Evolutionary conservation across 179 eudicot species (phyloP), one percentile per base, ranked within the genome.

Genomic region (Beta lomatogona): DNA sequence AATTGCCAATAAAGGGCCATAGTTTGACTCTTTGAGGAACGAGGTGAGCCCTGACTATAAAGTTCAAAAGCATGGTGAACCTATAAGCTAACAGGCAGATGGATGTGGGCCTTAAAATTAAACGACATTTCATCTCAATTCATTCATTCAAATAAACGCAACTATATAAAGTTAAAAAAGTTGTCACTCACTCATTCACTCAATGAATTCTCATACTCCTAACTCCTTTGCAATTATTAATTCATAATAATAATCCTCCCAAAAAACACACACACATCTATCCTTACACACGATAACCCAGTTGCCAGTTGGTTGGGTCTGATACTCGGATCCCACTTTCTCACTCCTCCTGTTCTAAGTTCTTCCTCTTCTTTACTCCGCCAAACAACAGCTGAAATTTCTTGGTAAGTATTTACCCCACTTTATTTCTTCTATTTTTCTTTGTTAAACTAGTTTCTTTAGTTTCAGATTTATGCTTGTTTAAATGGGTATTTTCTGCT

Each of bases 401-500:
- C 41, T 71, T 6, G 75, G 75, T 72, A 52, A 46, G 59, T 52
- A 60, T 72, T 7, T 52, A 11, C 21, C 61, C 21, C 76, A 72
- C 76, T 72, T 53, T 60, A 52, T 11, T 72, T 52, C 14, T 6
- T 5, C 3, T 53, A 52, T 18, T 12, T 6, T 10, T 50, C 52
- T 5, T 71, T 21, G 12, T 48, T 45, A 0, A 22, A 22, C 7
- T 11, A 9, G 50, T 21, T 70, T 70, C 28, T 21, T 71, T 53
- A 14, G 25, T 72, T 72, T 53, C 60, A 52, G 76, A 52, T 72
- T 72, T 53, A 72, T 72, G 76, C 59, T 52, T 72, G 60, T 72
- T 52, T 50, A 4, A 12, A 14, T 68, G 14, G 18, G 11, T 68
- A 9, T 44, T 28, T 8, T 11, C 31, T 66, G 31, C 36, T 12